Base-by-base conservation (phyloP, 1,284 basidiomycete species). In the Lentinus polychrous region DNA sequence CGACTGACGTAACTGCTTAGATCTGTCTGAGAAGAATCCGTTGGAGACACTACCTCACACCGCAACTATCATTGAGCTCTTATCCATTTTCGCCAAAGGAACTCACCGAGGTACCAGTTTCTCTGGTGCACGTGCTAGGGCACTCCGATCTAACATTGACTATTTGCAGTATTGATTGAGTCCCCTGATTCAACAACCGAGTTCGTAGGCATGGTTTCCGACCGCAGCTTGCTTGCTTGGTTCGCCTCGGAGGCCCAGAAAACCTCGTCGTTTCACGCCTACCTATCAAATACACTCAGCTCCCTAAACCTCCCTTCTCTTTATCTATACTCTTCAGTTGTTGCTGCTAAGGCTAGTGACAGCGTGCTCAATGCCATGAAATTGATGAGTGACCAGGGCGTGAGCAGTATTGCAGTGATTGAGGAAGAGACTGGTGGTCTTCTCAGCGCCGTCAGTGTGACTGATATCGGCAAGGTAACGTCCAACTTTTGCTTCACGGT, bases 1-100 rank as follows among this genome's bases (percentile, higher is more conserved):
- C 45, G 43, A 49, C 40, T 33, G 14, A 45, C 11, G 27, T 50
- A 11, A 34, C 17, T 44, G 41, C 48, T n/a, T 8, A 40, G 86
- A 90, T 62, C 69, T 89, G 37, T 89, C 86, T 8, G 83, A 87
- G 64, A 90, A 90, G 70, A 89, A 90, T 52, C 81, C 83, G 8
- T 70, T 89, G 15, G 74, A 84, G 48, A 71, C 69, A 23, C 62
- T 89, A 7, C 72, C 81, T 0, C 66, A 83, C 50, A 74, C 81
- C 42, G 80, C 84, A 2, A 81, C 74, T 1, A 58, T 86, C 32
- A 62, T 87, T 6, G 76, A 79, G 2, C 66, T 90, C 2, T 67
- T 90, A 5, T 72, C 74, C 43, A 62, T 82, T 2, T 88, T 90
- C 57, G 75, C 83, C 17, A 71, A 74, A 33, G 86, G 87, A 15